Conservation (phyloP, 208 protist genomes). For the Sergeia podlipaevii region DNA sequence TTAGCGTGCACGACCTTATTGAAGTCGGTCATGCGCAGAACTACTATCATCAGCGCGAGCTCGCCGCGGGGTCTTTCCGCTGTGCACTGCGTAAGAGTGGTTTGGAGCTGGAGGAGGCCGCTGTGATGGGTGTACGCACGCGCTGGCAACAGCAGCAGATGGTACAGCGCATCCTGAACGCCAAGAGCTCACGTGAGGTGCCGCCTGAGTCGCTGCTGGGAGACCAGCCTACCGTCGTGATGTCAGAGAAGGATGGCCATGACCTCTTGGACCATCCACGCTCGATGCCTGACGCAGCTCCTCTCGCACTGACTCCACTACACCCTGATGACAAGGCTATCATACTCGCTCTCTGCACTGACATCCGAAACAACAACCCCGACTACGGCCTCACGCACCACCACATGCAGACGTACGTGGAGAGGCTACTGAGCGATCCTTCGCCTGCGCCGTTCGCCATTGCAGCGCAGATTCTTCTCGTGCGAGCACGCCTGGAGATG, state of each 20-base stretch:
- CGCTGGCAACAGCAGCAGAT: conserved; percentile 87
- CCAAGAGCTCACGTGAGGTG: conserved; percentile 28
- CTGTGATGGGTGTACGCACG: conserved; percentile 87
- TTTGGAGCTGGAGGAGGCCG: conserved; percentile 62
- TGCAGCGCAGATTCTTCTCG: conserved; percentile 63
- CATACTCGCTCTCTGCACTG: conserved; percentile 77
- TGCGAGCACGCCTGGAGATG: conserved; percentile 74
- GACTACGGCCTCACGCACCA: conserved; percentile 84
- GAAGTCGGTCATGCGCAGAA: conserved; percentile 82
- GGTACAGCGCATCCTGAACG: conserved; percentile 83
- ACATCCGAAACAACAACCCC: conserved; percentile 88
- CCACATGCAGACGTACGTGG: conserved; percentile 88
- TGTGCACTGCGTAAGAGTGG: conserved; percentile 59
- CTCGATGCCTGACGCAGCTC: conserved; percentile 32
- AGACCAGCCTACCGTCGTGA: conserved; percentile 45
- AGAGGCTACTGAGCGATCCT: conserved; percentile 78
- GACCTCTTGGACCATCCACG: conserved; percentile 80
- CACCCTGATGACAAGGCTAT: conserved; percentile 86
- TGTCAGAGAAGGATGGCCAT: conserved; percentile 79
- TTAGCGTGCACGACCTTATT: conserved; percentile 61
- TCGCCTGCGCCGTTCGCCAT: conserved; percentile 70
- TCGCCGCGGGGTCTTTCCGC: conserved; percentile 64
- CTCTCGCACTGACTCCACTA: conserved; percentile 40
- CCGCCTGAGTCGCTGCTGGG: conserved; percentile 20
- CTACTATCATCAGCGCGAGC: conserved; percentile 83